Base-by-base conservation (phyloP, 805 yeast species). In the Ogataea trehaloabstinens region DNA sequence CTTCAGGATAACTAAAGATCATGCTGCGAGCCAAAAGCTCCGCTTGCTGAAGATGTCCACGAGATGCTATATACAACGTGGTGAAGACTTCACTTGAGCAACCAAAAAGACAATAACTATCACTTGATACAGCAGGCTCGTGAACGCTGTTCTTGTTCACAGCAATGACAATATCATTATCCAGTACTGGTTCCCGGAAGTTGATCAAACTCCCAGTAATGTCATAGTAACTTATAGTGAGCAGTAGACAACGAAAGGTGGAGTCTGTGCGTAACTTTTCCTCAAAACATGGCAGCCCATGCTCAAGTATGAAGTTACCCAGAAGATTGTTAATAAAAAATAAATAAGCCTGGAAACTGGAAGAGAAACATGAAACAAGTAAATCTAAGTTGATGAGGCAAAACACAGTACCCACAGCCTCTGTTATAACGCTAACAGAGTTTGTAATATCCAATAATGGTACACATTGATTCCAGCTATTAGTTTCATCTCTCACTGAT, bases 61-160 rank as follows among this genome's bases (percentile, higher is more conserved):
- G 37, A 7, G 45, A 41, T 10, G 31, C 33, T 21, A 41, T 37
- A 28, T 37, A 37, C 27, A 41, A 19, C 5, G 37, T 33, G 5
- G 38, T 41, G 28, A 41, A 41, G 4, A 37, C 21, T 13, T 41
- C 41, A 16, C 36, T 40, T 4, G 45, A 41, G 29, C 45, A 41
- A 10, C 45, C 45, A 37, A 37, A 37, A 6, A 41, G 36, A 33
- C 37, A 37, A 21, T 41, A 41, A 20, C 45, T 37, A 18, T 41
- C 41, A 28, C 45, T 41, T 17, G 37, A 16, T 10, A 30, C 13
- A 16, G 12, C 19, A 10, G 30, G 18, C 4, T 35, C 30, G 31
- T 41, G 37, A 29, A 37, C 22, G 21, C 41, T 32, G 28, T 31
- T 29, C 19, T 20, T 20, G 21, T 28, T 37, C 13, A 41, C 35